phyloP scores from a whole-genome alignment of 2,329 filamentous ascomycete species.

The Diatrype stigma region DNA sequence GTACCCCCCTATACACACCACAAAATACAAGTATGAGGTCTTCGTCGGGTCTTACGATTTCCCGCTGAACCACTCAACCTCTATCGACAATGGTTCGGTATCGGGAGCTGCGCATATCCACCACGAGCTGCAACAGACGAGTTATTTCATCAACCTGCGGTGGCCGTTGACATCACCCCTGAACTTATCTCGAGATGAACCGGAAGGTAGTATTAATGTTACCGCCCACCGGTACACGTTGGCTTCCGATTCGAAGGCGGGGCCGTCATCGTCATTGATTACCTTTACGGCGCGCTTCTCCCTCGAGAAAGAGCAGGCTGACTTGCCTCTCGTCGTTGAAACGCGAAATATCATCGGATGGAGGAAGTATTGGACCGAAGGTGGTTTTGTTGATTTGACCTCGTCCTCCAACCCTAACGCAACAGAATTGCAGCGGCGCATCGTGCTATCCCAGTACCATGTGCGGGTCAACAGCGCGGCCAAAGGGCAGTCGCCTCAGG shows the following conservation, averaged over 20 bases:
- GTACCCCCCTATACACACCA: conserved; percentile 35
- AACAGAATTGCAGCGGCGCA: conserved; percentile 39
- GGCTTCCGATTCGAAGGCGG: conserved; percentile 4
- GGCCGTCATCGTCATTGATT: conserved; percentile 8
- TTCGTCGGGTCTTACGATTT: conserved; percentile 39
- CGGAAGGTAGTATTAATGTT: conserved; percentile 15
- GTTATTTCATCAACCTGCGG: conserved; percentile 35
- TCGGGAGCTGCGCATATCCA: conserved; percentile 26
- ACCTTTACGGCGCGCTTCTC: conserved; percentile 33
- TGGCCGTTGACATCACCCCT: conserved; percentile 24
- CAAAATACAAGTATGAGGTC: conserved; percentile 40
- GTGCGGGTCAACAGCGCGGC: conserved; percentile 38
- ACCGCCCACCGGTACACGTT: conserved; percentile 32
- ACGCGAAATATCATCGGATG: conserved; percentile 24
- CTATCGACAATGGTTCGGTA: conserved; percentile 10
- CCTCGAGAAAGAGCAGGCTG: conserved; percentile 17
- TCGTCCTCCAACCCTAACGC: conserved; percentile 31
- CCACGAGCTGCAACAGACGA: conserved; percentile 34
- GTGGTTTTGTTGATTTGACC: conserved; percentile 39
- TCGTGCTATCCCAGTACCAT: conserved; percentile 39
- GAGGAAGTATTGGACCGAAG: conserved; percentile 34
- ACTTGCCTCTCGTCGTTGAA: conserved; percentile 19
- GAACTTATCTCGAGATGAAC: conserved; percentile 17
- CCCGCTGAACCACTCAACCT: conserved; percentile 35
- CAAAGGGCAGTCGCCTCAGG: conserved; percentile 34